Base-by-base conservation (phyloP, 257 asterid genomes). In the Lantana camara region DNA sequence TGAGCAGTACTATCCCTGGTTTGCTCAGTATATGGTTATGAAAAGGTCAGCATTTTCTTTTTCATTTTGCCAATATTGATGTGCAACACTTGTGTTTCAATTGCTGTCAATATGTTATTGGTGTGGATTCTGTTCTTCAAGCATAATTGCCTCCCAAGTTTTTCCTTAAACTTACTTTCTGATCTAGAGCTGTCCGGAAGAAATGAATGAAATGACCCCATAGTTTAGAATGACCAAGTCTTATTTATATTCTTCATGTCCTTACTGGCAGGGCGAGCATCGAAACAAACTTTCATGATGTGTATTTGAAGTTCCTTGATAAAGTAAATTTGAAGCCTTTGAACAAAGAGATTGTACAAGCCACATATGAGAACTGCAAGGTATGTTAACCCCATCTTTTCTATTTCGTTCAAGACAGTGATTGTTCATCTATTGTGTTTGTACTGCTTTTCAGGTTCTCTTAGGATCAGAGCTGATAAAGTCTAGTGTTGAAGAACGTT, bases 301-400 rank as follows among this genome's bases (percentile, higher is more conserved):
- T 94, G 84, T 94, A 94, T 85, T 75, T 90, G 81, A 94, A 88
- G 95, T 94, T 86, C 77, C 83, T 94, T 15, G 96, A 90, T 72
- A 94, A 90, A 88, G 84, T 89, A 44, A 88, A 79, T 63, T 75
- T 86, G 75, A 94, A 80, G 85, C 83, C 84, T 35, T 75, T 94
- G 82, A 83, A 62, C 85, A 85, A 73, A 62, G 96, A 88, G 84
- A 79, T 88, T 65, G 74, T 84, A 65, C 86, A 77, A 82, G 93
- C 96, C 40, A 94, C 96, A 23, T 94, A 94, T 47, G 98, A 94
- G 79, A 94, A 94, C 82, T 94, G 99, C 98, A 94, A 90, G 98
- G 99, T 93, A 58, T 66, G 68, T 12, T 14, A 46, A 10, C 14
- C 61, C 16, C 16, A 24, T 15, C 45, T 47, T 45, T 32, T 55